Conservation (phyloP, 2,329 filamentous ascomycete genomes). For the Claviceps spartinae region DNA sequence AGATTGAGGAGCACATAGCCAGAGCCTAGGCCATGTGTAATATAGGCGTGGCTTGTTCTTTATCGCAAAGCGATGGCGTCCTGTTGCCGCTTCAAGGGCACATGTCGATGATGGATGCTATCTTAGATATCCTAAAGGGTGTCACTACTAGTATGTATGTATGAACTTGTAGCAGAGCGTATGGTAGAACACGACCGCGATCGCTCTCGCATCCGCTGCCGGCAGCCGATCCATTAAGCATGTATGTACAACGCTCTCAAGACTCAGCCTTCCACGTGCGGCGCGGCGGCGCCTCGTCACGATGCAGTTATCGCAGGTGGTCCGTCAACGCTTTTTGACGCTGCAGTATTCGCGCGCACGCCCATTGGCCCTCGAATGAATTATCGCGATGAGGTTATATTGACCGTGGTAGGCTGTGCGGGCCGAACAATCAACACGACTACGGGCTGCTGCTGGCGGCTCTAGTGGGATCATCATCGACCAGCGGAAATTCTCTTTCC, state of each 20-base stretch:
- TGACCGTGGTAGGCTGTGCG: no score
- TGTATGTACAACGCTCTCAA: background rate
- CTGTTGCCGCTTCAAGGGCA: background rate
- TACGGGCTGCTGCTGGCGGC: no score
- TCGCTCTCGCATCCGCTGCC: no score
- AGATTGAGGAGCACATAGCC: background rate
- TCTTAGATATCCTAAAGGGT: background rate
- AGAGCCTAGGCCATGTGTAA: background rate
- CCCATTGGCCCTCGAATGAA: background rate
- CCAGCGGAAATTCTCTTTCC: background rate
- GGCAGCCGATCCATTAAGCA: no score
- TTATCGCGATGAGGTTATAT: background rate
- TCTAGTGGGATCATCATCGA: no score
- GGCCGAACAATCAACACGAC: no score
- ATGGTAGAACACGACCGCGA: no score
- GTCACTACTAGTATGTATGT: background rate
- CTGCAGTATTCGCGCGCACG: background rate
- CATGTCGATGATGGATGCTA: background rate
- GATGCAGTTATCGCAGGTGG: slow-evolving; percentile 5
- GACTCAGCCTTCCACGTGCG: slow-evolving; percentile 11
- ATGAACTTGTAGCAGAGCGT: no score
- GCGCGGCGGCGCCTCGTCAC: slow-evolving; percentile 14
- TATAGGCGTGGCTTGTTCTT: background rate
- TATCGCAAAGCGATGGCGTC: background rate
- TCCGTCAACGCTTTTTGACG: background rate